phyloP scores from a whole-genome alignment of 257 asterid genomes.

The Solanum appendiculatum region DNA sequence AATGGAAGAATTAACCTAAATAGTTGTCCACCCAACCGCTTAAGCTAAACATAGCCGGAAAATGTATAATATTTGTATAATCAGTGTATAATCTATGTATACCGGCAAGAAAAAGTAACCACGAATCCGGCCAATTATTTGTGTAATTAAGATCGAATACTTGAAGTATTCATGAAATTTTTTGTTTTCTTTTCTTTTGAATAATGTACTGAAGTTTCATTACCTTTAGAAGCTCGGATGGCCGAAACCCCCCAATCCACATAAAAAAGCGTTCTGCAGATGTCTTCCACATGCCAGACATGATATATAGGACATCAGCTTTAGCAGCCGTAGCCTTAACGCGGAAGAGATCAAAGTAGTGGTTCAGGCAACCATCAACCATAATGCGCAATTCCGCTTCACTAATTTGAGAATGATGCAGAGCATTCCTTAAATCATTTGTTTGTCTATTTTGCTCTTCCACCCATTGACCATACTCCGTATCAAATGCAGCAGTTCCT shows the following conservation, averaged over 20 bases:
- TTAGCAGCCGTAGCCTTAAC: constrained; percentile 78
- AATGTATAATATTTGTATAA: neutral
- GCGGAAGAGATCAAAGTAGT: constrained; percentile 59
- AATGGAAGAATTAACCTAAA: no score
- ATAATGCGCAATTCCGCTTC: constrained; percentile 44
- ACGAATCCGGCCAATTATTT: neutral
- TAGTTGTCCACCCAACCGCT: neutral
- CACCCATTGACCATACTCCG: constrained; percentile 83
- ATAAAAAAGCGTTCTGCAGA: constrained; percentile 77
- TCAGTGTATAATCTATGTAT: neutral
- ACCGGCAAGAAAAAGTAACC: neutral
- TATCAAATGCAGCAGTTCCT: constrained; percentile 58
- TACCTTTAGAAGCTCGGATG: constrained; percentile 82
- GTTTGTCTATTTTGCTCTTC: constrained; percentile 54
- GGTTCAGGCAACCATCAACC: constrained; percentile 53
- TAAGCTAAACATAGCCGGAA: neutral
- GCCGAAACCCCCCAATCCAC: constrained; percentile 95
- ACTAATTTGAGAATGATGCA: constrained; percentile 39
- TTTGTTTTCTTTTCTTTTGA: no score
- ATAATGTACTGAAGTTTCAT: neutral
- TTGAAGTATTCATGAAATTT: no score
- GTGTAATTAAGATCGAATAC: no score
- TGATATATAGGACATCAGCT: constrained; percentile 61
- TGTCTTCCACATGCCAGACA: constrained; percentile 88
- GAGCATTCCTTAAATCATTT: constrained; percentile 46